Evolutionary conservation across 202 grass and related monocot species (phyloP).

Genomic region (Schoenoplectus triqueter): DNA sequence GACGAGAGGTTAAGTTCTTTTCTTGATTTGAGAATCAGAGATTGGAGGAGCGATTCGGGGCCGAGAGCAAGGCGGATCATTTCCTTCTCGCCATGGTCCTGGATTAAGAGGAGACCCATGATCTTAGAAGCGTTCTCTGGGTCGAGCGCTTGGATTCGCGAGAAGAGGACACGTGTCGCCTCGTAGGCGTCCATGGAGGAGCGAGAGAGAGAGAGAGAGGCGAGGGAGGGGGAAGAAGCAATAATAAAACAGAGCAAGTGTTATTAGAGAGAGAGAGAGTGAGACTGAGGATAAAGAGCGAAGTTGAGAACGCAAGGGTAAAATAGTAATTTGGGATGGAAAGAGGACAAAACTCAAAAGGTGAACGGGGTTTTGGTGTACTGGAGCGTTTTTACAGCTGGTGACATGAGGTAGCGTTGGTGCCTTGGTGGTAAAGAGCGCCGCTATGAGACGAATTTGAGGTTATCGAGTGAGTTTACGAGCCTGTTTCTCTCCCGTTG

Average conservation of each 20-base stretch:
- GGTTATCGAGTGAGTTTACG: background rate
- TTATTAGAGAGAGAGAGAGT: constrained; percentile 20
- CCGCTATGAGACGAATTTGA: constrained; percentile 19
- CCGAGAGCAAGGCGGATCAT: constrained; percentile 83
- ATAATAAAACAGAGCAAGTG: constrained; percentile 31
- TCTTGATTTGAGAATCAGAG: constrained; percentile 49
- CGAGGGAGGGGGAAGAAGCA: background rate
- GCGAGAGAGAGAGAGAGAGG: background rate
- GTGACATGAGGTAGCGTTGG: constrained; percentile 31
- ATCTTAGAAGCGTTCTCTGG: constrained; percentile 69
- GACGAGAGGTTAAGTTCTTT: constrained; percentile 45
- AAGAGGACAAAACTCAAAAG: constrained; percentile 1
- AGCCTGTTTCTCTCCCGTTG: background rate
- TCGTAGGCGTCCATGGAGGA: constrained; percentile 72
- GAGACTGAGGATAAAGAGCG: constrained; percentile 31
- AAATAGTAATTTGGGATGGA: constrained; percentile 1
- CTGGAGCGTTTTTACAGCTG: constrained; percentile 43
- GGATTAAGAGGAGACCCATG: constrained; percentile 62
- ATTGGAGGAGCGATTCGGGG: constrained; percentile 67
- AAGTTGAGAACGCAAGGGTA: background rate
- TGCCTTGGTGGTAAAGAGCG: constrained; percentile 19
- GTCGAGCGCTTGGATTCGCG: constrained; percentile 61
- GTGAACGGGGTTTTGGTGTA: constrained; percentile 9
- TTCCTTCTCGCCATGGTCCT: constrained; percentile 70
- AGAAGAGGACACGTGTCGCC: constrained; percentile 77